Base-by-base conservation (phyloP, 2,329 filamentous ascomycete genomes). In the Ophiocordyceps camponoti-rufipedis region DNA sequence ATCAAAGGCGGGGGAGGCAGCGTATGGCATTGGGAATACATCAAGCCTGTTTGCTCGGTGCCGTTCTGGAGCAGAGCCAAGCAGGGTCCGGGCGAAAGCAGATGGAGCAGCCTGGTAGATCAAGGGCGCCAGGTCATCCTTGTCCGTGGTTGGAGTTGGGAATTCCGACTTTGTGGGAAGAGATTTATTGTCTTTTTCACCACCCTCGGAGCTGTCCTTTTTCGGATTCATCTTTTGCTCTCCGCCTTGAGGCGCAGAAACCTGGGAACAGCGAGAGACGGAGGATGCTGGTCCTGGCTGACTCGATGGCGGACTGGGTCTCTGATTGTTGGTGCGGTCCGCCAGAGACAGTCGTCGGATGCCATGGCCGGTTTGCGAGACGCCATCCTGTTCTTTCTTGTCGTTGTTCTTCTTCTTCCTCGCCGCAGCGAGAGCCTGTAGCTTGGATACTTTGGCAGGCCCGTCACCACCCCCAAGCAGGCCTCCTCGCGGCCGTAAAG, bases 351-450 rank as follows among this genome's bases (percentile, higher is more conserved):
- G 53, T 9, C 55, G 55, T 42, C 54, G 52, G 8, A 65, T 48
- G 16, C 54, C 56, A 28, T 49, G 53, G 46, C 58, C 54, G 11
- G 55, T 44, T n/a, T 54, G 54, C 4, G 48, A 19, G 4, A 52
- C 43, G n/a, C 52, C 56, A 23, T 54, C 54, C 18, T 55, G 48
- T 13, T 55, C 59, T 44, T 60, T 66, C 53, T 74, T 78, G 38
- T 81, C 78, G 29, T 78, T 79, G 13, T 78, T 79, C 61, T 87
- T 94, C 63, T 85, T 88, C 59, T 87, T 88, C 28, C 87, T 74
- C 45, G 85, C 82, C 32, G 86, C 86, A 44, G 89, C 88, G 40
- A 98, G 68, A 43, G 86, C 86, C 54, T 94, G 89, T 42, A 98
- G 69, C 56, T 98, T 98, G 5, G 89, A 94, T 62, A 84, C 72